A percentile compares a stretch with the other conserved stretches of the same genome.
These are phyloP conservation scores for Musa acuminata DNA, from an alignment of 176 grass and related monocot genomes.

Conservation along the genomic window DNA sequence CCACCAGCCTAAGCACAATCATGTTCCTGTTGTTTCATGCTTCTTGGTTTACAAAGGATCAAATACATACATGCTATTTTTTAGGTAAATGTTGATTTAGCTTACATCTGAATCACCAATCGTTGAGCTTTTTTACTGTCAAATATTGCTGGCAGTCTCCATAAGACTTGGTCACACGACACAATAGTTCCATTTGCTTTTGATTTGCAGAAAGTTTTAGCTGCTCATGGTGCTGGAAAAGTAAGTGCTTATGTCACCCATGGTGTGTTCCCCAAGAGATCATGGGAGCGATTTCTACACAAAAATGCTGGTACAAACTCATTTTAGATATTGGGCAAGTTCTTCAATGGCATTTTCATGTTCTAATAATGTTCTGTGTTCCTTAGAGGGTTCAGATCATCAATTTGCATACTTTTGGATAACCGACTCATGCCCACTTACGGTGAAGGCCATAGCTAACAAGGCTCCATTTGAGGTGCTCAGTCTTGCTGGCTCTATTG, in stretches of 20 bases:
- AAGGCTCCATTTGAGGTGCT: constrained; percentile 74
- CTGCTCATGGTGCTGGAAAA: constrained; percentile 83
- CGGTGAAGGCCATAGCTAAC: constrained; percentile 53
- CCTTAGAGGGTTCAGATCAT: constrained; percentile 50
- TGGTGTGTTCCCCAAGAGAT: constrained; percentile 79
- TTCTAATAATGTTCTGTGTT: background rate
- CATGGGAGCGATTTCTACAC: constrained; percentile 73
- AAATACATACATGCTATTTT: no score
- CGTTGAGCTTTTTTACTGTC: no score
- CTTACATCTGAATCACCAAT: no score
- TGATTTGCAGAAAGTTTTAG: constrained; percentile 72
- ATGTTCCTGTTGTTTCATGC: no score
- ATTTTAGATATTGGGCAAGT: background rate
- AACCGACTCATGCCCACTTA: constrained; percentile 83
- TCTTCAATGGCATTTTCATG: background rate
- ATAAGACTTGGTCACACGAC: no score
- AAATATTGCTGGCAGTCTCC: no score
- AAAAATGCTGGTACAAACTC: constrained; percentile 56
- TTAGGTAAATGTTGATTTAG: no score
- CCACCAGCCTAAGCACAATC: no score
- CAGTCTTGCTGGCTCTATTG: constrained; percentile 73
- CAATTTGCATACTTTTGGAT: constrained; percentile 85
- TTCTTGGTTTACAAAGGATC: no score
- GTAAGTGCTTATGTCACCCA: constrained; percentile 94
- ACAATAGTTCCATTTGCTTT: background rate